Evolutionary conservation across 495 filamentous ascomycete genomes (phyloP), one percentile per base, ranked within the genome.

Genomic region (Acidiella bohemica): DNA sequence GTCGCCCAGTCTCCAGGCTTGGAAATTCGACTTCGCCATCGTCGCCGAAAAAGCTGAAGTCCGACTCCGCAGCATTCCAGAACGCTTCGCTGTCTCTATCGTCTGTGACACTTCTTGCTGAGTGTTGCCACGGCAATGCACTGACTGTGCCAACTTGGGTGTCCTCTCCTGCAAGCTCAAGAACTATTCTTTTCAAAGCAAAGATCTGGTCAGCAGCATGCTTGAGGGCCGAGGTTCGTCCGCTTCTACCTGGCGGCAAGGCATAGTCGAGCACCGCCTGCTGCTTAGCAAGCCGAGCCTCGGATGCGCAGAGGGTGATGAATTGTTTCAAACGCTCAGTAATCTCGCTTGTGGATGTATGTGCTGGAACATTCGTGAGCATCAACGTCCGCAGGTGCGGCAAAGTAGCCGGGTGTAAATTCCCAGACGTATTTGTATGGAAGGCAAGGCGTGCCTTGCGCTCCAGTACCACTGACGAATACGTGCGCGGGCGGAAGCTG

Each of bases 21-120:
- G 49, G 70, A 5, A 76, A 57, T 5, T 70, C 70, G 21, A 67
- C 72, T 52, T 77, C 74, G 27, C 71, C 72, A 32, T 75, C 72
- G 4, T 51, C 47, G 1, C 63, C 70, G 41, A 80, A 80, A 58
- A 80, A 80, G 27, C 71, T 75, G 45, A 77, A 80, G 45, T 80
- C 75, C 20, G 66, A 56, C 28, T 66, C 60, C 6, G 71, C 70
- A 17, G 72, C 73, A 24, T 69, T 62, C 73, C 73, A 78, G 11
- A 80, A 66, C 3, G 64, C 56, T 53, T 80, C 75, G 9, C 63
- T 66, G 45, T 80, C 75, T 7, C 66, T 55, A 35, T 78, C 75
- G 32, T 74, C 75, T 0, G 74, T 78, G 18, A 68, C 68, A 22
- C 73, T 77, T 42, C 67, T 71, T 21, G 46, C 41, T 7, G 53